Conservation (phyloP, 2,329 filamentous ascomycete species). For the Apiospora hydei region DNA sequence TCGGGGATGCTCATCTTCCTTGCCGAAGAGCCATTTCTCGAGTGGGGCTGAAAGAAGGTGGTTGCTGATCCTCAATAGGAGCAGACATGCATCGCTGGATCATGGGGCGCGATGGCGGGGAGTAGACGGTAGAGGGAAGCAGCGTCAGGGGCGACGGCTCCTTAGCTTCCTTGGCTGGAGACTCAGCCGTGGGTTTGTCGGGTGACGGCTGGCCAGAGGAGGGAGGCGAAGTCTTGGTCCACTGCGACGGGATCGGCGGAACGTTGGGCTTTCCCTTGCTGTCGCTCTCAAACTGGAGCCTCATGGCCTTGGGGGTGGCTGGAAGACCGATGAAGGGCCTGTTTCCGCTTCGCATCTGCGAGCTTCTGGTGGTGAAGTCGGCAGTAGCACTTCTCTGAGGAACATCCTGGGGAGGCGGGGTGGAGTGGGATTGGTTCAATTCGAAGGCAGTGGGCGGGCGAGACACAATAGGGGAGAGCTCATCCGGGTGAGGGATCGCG, state of each 20-base stretch:
- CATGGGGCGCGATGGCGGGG: constrained; percentile 56
- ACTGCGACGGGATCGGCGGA: constrained; percentile 59
- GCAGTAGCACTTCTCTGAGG: constrained; percentile 70
- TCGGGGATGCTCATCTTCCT: constrained; percentile 49
- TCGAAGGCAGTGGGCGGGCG: constrained; percentile 48
- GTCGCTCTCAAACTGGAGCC: constrained; percentile 73
- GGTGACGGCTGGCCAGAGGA: constrained; percentile 47
- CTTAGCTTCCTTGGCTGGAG: constrained; percentile 40
- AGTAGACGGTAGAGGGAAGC: constrained; percentile 67
- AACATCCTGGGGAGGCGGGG: constrained; percentile 49
- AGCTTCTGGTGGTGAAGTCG: constrained; percentile 63
- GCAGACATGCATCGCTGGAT: constrained; percentile 71
- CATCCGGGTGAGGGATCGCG: constrained; percentile 76
- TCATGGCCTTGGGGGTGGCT: constrained; percentile 90
- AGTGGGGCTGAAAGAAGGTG: constrained; percentile 24
- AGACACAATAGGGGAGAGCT: constrained; percentile 51
- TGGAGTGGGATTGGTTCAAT: constrained; percentile 41
- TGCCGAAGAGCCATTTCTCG: constrained; percentile 39
- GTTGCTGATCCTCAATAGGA: constrained; percentile 57
- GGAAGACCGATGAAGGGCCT: constrained; percentile 77
- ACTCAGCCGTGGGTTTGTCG: constrained; percentile 39
- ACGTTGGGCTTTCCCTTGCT: constrained; percentile 61
- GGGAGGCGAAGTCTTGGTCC: constrained; percentile 51
- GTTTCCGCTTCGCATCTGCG: constrained; percentile 53
- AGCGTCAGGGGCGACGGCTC: constrained; percentile 50